These are phyloP conservation scores for Xylogone sp. DNA, from an alignment of 2,329 filamentous ascomycete genomes.

Conservation along the genomic window DNA sequence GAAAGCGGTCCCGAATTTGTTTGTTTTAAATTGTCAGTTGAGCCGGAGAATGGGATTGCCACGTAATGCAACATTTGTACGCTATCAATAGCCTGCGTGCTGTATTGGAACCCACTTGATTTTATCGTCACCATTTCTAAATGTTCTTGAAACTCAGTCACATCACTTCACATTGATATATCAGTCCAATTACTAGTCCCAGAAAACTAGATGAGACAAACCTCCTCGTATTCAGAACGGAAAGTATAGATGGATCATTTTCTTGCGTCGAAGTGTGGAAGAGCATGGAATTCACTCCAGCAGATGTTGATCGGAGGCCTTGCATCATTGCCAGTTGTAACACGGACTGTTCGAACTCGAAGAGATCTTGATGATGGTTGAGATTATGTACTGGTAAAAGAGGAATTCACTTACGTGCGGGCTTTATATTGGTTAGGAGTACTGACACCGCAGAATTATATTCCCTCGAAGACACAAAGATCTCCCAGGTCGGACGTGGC, in stretches of 20 bases:
- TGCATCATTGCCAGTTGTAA: conserved; percentile 3
- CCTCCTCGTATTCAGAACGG: background rate
- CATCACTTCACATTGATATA: too few relatives aligned
- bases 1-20: conserved; percentile 1
- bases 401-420: too few relatives aligned
- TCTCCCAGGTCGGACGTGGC: too few relatives aligned
- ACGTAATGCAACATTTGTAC: conserved; percentile 1
- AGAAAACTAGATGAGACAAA: background rate
- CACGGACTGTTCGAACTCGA: conserved; percentile 25
- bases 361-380: too few relatives aligned
- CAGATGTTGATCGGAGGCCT: conserved; percentile 4
- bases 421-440: too few relatives aligned
- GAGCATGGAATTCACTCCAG: conserved; percentile 5
- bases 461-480: too few relatives aligned
- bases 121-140: background rate
- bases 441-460: too few relatives aligned
- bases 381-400: too few relatives aligned
- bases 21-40: background rate
- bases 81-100: background rate
- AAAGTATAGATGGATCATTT: background rate
- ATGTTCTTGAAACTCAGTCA: background rate
- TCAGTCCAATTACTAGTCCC: too few relatives aligned
- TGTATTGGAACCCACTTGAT: background rate
- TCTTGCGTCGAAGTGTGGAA: conserved; percentile 5
- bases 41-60: background rate